Percentiles rank a stretch among this genome's conserved stretches.
phyloP scores from a whole-genome alignment of 2,329 filamentous ascomycete species.

The Cladosporium sp. region DNA sequence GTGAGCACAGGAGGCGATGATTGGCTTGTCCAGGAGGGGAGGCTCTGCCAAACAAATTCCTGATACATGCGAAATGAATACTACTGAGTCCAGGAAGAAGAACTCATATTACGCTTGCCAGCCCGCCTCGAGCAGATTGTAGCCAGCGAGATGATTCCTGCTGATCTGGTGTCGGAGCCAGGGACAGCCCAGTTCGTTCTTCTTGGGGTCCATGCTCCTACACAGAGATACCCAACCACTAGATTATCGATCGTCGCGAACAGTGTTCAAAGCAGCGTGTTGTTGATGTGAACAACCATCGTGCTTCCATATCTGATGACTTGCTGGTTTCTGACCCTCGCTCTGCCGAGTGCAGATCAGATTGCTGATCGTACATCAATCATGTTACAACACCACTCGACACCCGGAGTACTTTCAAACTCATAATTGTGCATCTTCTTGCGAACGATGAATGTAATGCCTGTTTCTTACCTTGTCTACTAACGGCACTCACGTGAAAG shows the following conservation, averaged over 20 bases:
- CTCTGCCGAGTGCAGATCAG: not conserved
- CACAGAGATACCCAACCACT: not conserved
- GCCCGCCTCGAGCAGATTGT: not conserved
- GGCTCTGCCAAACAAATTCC: not conserved
- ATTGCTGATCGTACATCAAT: not conserved
- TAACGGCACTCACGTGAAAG: too few relatives aligned
- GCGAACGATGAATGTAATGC: not conserved
- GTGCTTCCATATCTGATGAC: not conserved
- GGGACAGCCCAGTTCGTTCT: not conserved
- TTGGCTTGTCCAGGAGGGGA: not conserved
- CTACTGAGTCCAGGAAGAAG: not conserved
- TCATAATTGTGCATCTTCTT: not conserved
- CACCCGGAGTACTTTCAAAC: not conserved
- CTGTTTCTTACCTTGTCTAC: too few relatives aligned
- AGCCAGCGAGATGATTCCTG: not conserved
- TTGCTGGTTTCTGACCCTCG: not conserved
- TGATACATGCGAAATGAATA: not conserved
- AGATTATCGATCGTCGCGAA: not conserved
- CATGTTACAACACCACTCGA: not conserved
- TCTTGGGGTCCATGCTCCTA: not conserved
- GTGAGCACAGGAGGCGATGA: slow-evolving; percentile 21
- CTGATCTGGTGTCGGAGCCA: not conserved
- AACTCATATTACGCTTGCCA: not conserved
- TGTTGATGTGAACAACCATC: not conserved
- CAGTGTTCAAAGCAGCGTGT: not conserved